Conservation (phyloP, 345 rosid species). For the Gossypium bickii region DNA sequence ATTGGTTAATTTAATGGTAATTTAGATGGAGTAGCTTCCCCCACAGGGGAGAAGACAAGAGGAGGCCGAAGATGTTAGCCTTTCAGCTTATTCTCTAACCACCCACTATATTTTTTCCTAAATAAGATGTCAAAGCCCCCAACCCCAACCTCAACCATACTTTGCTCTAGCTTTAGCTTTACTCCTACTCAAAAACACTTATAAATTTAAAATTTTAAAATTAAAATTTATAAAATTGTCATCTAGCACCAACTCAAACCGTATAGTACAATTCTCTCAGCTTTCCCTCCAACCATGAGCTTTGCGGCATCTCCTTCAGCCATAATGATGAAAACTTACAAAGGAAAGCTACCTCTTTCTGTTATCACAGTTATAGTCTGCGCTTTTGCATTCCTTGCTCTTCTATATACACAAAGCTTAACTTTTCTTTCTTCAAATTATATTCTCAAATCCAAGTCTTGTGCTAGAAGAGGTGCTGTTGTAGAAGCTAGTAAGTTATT, state of each 20-base stretch:
- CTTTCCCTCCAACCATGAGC: constrained; percentile 35
- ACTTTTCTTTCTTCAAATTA: constrained; percentile 41
- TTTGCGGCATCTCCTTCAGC: constrained; percentile 27
- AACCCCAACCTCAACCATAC: constrained; percentile 12
- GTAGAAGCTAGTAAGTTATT: constrained; percentile 48
- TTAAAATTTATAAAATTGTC: neutral
- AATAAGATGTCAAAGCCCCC: constrained; percentile 4
- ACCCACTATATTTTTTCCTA: constrained; percentile 11
- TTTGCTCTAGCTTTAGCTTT: constrained; percentile 65
- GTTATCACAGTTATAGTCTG: constrained; percentile 38
- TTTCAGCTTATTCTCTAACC: constrained; percentile 39
- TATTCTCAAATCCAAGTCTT: constrained; percentile 42
- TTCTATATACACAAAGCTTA: constrained; percentile 57
- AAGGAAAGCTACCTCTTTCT: constrained; percentile 63
- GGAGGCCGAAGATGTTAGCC: constrained; percentile 32
- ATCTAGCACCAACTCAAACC: constrained; percentile 5
- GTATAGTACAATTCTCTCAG: neutral
- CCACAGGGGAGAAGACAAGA: neutral
- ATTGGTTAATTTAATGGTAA: constrained; percentile 1
- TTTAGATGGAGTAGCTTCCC: constrained; percentile 5
- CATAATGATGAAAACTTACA: constrained; percentile 31
- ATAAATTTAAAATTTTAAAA: neutral
- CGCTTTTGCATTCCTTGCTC: constrained; percentile 49
- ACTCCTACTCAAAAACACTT: constrained; percentile 61
- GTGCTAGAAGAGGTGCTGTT: constrained; percentile 40